Percentiles rank a stretch among this genome's conserved stretches.
These are phyloP conservation scores for Trypanosomatidae sp. DNA, from an alignment of 208 protist genomes.

Conservation along the genomic window DNA sequence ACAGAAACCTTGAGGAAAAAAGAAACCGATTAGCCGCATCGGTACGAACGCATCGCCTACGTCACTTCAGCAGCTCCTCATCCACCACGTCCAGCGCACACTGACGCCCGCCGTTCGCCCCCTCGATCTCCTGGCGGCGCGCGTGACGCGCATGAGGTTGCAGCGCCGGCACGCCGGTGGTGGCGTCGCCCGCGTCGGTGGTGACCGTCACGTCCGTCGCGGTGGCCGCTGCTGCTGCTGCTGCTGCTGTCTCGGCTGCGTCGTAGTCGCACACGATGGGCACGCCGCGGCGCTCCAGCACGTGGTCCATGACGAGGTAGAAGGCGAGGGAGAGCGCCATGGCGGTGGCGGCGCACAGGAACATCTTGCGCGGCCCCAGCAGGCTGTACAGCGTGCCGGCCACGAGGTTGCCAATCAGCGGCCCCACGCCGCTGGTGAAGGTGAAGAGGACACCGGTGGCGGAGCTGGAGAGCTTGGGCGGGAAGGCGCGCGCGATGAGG, in stretches of 20 bases:
- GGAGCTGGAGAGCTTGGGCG: conserved; percentile 43
- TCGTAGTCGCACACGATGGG: conserved; percentile 19
- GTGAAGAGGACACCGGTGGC: conserved; percentile 60
- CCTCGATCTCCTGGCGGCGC: no score
- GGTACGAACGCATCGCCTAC: no score
- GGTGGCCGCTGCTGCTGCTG: background rate
- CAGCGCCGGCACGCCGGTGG: no score
- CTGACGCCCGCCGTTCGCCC: no score
- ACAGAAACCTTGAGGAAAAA: no score
- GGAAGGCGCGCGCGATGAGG: conserved; percentile 41
- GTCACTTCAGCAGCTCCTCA: no score
- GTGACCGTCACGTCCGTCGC: background rate
- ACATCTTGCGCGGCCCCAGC: conserved; percentile 50
- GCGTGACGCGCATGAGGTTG: no score
- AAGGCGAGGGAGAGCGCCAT: conserved; percentile 32
- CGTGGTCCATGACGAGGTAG: conserved; percentile 37
- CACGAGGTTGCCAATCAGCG: conserved; percentile 54
- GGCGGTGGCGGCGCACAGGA: conserved; percentile 28
- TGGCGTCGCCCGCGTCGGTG: background rate
- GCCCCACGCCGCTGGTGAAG: conserved; percentile 50
- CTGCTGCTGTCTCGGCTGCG: no score
- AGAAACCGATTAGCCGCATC: no score
- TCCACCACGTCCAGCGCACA: no score
- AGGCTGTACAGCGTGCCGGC: conserved; percentile 52
- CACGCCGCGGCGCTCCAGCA: conserved; percentile 29